These are phyloP conservation scores for Westerdykella aurantiaca DNA, from an alignment of 2,329 filamentous ascomycete genomes.

Conservation along the genomic window DNA sequence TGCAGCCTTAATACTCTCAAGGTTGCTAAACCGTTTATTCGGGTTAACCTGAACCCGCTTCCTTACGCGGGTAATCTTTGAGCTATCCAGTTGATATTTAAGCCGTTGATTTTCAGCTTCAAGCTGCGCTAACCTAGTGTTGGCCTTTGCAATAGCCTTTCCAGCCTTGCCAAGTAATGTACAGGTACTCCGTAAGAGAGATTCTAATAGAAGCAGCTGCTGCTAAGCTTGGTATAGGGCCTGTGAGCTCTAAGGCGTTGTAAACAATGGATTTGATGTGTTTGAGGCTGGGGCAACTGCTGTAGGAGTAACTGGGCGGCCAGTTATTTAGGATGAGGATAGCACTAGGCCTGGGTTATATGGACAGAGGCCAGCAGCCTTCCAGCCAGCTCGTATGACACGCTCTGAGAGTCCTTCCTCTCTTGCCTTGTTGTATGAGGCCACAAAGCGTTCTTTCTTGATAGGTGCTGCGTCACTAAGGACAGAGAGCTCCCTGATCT, in stretches of 20 bases:
- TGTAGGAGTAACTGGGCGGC: too few relatives aligned
- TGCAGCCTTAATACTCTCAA: too few relatives aligned
- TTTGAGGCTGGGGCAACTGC: too few relatives aligned
- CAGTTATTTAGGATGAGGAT: too few relatives aligned
- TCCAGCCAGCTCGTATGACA: conserved; percentile 10
- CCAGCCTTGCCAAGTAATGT: conserved; percentile 7
- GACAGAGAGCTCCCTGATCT: conserved; percentile 6
- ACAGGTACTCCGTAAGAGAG: not conserved
- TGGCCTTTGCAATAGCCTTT: too few relatives aligned
- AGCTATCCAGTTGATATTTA: conserved; percentile 5
- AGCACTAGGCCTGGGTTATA: conserved; percentile 9
- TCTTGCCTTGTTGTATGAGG: conserved; percentile 7
- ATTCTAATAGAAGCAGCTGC: not conserved
- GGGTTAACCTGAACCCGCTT: too few relatives aligned
- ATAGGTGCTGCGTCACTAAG: conserved; percentile 9
- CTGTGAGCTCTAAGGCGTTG: too few relatives aligned
- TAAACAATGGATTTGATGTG: too few relatives aligned
- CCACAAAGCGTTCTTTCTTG: conserved; percentile 14
- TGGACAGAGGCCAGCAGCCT: conserved; percentile 7
- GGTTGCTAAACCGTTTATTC: too few relatives aligned
- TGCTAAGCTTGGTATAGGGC: too few relatives aligned
- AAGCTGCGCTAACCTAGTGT: too few relatives aligned
- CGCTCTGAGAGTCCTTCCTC: conserved; percentile 5
- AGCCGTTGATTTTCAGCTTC: conserved; percentile 7
- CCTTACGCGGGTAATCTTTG: not conserved